A percentile compares a stretch with the other conserved stretches of the same genome.
Conservation (phyloP, 129 eudicot species). For the Chrysanthemum lavandulifolium region DNA sequence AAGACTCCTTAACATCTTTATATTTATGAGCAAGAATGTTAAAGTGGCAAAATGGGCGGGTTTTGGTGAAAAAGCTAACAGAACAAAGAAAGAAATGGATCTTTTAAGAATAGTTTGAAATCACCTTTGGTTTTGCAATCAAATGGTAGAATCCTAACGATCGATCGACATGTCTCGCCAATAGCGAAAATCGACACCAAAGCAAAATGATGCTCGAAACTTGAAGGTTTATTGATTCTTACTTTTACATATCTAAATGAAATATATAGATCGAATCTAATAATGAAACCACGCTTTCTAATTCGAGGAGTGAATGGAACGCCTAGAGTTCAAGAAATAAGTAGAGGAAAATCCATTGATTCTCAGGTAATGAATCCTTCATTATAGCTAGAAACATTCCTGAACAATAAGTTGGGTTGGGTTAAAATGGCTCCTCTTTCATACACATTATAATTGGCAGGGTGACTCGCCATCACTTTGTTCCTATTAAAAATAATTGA, state of each 20-base stretch:
- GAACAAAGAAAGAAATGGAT: conserved; percentile 65
- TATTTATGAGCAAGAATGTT: too few relatives aligned
- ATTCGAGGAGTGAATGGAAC: conserved; percentile 16
- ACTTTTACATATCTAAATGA: background rate
- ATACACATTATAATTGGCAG: too few relatives aligned
- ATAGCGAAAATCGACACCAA: conserved; percentile 31
- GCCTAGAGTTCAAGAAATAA: conserved; percentile 15
- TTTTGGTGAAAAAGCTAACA: conserved; percentile 23
- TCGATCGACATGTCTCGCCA: conserved; percentile 50
- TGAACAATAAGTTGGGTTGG: too few relatives aligned
- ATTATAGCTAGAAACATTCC: background rate
- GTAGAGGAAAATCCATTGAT: conserved; percentile 8
- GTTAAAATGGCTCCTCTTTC: too few relatives aligned
- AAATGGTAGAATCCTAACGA: conserved; percentile 40
- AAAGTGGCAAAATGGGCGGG: conserved; percentile 46
- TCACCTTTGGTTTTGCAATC: conserved; percentile 57
- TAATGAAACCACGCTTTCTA: background rate
- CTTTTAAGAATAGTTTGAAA: conserved; percentile 50
- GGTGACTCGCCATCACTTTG: too few relatives aligned
- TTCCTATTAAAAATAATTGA: too few relatives aligned
- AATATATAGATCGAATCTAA: too few relatives aligned
- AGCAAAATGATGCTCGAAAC: conserved; percentile 33
- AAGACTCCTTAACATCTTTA: too few relatives aligned
- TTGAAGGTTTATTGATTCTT: conserved; percentile 50
- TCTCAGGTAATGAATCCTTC: conserved; percentile 20